Conservation (phyloP, 177 flowering plant genomes). For the Vitis hybrid region DNA sequence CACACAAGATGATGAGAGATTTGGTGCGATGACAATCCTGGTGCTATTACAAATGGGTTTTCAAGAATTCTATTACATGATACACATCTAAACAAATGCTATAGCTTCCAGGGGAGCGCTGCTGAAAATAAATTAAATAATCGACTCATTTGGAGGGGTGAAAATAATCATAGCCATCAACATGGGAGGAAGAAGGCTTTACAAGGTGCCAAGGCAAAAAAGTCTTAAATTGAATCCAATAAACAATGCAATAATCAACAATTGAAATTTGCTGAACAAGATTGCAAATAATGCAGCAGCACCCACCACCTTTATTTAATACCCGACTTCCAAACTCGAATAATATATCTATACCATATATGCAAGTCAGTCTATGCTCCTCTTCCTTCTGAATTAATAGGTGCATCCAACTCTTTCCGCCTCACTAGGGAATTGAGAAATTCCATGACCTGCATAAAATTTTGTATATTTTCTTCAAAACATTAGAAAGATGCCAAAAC, state of each 20-base stretch:
- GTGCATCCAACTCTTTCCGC: constrained; percentile 36
- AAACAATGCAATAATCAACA: too few species aligned
- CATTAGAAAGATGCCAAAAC: not conserved
- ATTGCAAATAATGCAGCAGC: not conserved
- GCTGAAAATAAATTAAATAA: too few species aligned
- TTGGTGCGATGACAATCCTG: too few species aligned
- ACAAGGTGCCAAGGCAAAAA: too few species aligned
- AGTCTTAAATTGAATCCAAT: too few species aligned
- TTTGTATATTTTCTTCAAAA: not conserved
- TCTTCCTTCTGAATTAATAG: not conserved
- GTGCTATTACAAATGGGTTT: too few species aligned
- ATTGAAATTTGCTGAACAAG: not conserved
- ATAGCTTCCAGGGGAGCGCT: too few species aligned
- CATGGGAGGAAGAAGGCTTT: too few species aligned
- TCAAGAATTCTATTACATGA: too few species aligned
- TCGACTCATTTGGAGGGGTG: not conserved
- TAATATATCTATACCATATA: not conserved
- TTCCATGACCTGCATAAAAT: constrained; percentile 47
- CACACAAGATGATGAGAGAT: too few species aligned
- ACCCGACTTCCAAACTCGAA: not conserved
- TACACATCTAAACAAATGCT: too few species aligned
- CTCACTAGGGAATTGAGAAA: constrained; percentile 49
- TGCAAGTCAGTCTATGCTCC: constrained; percentile 2
- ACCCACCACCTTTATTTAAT: constrained; percentile 1
- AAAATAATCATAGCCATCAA: too few species aligned